Conservation (phyloP, 352 stramenopile genomes). For the Pythium brachiatum region DNA sequence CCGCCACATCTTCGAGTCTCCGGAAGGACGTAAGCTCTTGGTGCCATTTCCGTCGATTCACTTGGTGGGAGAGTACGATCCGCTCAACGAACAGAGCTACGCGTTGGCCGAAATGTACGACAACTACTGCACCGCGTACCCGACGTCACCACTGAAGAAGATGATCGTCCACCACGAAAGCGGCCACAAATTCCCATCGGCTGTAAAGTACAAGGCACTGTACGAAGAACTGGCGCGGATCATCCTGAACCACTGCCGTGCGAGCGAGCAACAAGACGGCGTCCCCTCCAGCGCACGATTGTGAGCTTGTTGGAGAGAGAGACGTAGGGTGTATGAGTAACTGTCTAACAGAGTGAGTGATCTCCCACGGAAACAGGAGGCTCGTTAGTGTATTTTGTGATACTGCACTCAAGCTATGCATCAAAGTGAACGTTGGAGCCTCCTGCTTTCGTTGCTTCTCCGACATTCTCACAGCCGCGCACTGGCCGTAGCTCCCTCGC, state of each 20-base stretch:
- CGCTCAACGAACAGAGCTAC: slow-evolving; percentile 27
- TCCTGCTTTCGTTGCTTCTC: no score
- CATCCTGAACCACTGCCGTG: slow-evolving; percentile 30
- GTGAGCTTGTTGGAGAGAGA: background rate
- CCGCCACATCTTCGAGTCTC: slow-evolving; percentile 35
- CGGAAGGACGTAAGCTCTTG: slow-evolving; percentile 15
- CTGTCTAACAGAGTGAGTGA: no score
- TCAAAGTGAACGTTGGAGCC: no score
- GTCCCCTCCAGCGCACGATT: background rate
- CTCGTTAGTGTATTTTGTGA: no score
- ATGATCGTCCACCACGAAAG: slow-evolving; percentile 39
- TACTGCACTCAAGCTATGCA: no score
- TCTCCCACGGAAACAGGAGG: no score
- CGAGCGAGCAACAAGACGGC: slow-evolving; percentile 3
- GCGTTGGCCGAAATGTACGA: slow-evolving; percentile 37
- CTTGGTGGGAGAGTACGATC: slow-evolving; percentile 40
- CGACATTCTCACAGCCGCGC: slow-evolving; percentile 6
- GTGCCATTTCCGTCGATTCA: slow-evolving; percentile 43
- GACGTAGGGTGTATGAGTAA: no score
- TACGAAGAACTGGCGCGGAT: slow-evolving; percentile 28
- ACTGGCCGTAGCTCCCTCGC: background rate
- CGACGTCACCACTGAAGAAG: slow-evolving; percentile 19
- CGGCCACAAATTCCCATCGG: slow-evolving; percentile 38
- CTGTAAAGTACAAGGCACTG: slow-evolving; percentile 23
- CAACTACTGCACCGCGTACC: slow-evolving; percentile 14